Conservation (phyloP, 768 basidiomycete genomes). For the Boletus reticuloceps region DNA sequence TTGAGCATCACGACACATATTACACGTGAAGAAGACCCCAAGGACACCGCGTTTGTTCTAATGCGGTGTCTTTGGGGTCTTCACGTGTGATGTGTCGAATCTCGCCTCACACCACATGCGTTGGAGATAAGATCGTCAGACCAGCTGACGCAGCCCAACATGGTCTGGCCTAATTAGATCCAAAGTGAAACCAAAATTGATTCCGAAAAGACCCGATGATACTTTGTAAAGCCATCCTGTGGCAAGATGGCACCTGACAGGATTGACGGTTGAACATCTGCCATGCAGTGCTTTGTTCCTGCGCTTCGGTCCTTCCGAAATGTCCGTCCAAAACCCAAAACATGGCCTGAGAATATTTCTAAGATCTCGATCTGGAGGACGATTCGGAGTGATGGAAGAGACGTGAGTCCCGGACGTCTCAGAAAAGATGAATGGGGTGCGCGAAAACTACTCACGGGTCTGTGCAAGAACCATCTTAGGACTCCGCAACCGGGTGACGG, state of each 20-base stretch:
- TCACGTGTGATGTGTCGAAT: slow-evolving; percentile 1
- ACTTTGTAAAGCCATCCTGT: slow-evolving; percentile 11
- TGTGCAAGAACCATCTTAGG: slow-evolving; percentile 5
- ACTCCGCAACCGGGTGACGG: slow-evolving; percentile 22
- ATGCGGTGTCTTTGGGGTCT: too few relatives aligned
- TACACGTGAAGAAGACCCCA: slow-evolving; percentile 30
- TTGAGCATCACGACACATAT: slow-evolving; percentile 29
- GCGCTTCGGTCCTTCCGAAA: slow-evolving; percentile 1
- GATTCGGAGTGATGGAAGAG: slow-evolving; percentile 1
- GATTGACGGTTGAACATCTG: slow-evolving; percentile 21
- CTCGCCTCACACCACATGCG: slow-evolving; percentile 11
- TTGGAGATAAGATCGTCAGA: slow-evolving; percentile 21
- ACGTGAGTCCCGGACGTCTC: not conserved
- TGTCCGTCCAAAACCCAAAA: not conserved
- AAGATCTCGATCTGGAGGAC: slow-evolving; percentile 5
- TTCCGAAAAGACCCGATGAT: slow-evolving; percentile 11
- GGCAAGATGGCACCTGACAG: slow-evolving; percentile 13
- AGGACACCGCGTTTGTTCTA: slow-evolving; percentile 23
- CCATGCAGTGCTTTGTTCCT: slow-evolving; percentile 7
- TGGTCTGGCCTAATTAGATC: slow-evolving; percentile 21
- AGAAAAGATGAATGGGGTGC: not conserved
- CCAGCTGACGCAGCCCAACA: slow-evolving; percentile 7
- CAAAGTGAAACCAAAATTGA: slow-evolving; percentile 9
- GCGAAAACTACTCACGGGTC: not conserved
- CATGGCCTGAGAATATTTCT: slow-evolving; percentile 10